Percentiles rank a stretch among this genome's conserved stretches.
These are phyloP conservation scores for Tolypocladium sp. DNA, from an alignment of 2,329 filamentous ascomycete species.

Conservation along the genomic window DNA sequence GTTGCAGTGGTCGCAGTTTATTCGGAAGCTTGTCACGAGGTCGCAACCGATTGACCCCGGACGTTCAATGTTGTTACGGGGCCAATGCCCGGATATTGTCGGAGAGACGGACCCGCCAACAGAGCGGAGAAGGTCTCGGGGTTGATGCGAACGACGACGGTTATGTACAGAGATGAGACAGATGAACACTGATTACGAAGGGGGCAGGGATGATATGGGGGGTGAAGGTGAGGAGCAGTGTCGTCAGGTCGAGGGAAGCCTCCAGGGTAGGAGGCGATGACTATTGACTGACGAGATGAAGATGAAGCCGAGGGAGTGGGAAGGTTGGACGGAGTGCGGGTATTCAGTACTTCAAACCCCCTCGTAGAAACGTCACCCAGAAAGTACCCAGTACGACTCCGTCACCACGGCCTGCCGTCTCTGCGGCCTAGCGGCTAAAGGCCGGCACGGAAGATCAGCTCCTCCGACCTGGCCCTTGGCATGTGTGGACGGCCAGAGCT, in stretches of 20 bases:
- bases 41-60: background rate
- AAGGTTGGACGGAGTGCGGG: background rate
- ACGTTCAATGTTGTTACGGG: background rate
- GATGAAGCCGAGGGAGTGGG: background rate
- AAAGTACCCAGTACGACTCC: background rate
- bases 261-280: background rate
- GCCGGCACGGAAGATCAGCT: background rate
- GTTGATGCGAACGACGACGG: background rate
- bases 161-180: background rate
- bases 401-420: background rate
- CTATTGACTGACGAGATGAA: background rate
- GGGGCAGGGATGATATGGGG: background rate
- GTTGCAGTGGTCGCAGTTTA: background rate
- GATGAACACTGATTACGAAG: background rate
- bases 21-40: background rate
- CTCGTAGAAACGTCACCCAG: accelerated
- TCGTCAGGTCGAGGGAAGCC: background rate
- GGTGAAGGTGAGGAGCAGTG: background rate
- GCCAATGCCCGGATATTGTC: background rate
- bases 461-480: background rate
- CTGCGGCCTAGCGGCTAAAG: background rate
- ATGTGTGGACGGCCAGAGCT: background rate
- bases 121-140: background rate
- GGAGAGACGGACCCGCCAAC: background rate
- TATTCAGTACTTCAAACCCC: background rate